Evolutionary conservation across 2,329 filamentous ascomycete genomes (phyloP).

Genomic region (Microsporum canis): DNA sequence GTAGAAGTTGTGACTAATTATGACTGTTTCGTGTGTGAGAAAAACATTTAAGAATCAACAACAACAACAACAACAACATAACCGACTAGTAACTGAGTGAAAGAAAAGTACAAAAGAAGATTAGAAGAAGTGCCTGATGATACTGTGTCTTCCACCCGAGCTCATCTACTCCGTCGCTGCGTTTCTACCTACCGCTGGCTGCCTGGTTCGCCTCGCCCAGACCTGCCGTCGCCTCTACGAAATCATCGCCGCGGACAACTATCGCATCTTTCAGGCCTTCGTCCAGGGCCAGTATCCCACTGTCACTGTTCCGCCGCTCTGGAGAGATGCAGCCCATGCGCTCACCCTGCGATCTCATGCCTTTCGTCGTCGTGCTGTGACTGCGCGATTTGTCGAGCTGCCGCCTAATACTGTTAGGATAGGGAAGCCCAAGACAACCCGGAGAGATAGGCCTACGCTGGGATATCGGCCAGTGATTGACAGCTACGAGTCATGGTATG

Average conservation of each 20-base stretch:
- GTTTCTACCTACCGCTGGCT: conserved; percentile 36
- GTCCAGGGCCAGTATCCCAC: conserved; percentile 39
- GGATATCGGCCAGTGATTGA: conserved; percentile 50
- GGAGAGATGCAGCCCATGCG: conserved; percentile 42
- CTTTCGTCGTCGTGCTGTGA: conserved; percentile 45
- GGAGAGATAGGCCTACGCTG: conserved; percentile 41
- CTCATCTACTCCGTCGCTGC: conserved; percentile 33
- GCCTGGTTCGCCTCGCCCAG: conserved; percentile 35
- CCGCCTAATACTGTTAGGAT: conserved; percentile 31
- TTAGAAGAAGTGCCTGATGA: conserved; percentile 18
- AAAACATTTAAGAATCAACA: no score
- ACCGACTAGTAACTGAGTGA: not conserved
- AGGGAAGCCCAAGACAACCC: conserved; percentile 24
- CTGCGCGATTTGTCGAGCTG: conserved; percentile 43
- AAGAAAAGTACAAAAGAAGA: not conserved
- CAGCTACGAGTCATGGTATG: conserved; percentile 44
- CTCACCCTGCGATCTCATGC: conserved; percentile 47
- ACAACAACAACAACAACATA: no score
- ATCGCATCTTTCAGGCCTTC: conserved; percentile 38
- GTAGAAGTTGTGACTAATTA: no score
- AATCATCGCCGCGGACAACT: conserved; percentile 39
- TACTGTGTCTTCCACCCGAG: conserved; percentile 31
- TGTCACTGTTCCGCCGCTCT: conserved; percentile 32
- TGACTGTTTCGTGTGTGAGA: no score
- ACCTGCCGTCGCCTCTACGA: conserved; percentile 37